phyloP scores from a whole-genome alignment of 202 grass and related monocot genomes.

The Musa balbisiana region DNA sequence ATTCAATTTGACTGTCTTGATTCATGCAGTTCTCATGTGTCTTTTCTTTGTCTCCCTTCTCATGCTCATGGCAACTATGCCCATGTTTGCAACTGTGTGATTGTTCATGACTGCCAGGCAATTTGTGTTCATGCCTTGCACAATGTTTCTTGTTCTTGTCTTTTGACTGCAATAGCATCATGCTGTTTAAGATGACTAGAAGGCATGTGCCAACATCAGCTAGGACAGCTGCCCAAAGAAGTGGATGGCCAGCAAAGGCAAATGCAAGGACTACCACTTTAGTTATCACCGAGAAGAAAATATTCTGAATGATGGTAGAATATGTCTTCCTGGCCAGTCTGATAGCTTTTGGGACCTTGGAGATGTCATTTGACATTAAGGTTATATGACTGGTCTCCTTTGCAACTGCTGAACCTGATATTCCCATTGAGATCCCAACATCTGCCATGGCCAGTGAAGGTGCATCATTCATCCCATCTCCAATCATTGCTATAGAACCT shows the following conservation, averaged over 20 bases:
- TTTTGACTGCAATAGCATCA: slow-evolving; percentile 57
- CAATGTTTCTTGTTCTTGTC: slow-evolving; percentile 44
- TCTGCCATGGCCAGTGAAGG: slow-evolving; percentile 74
- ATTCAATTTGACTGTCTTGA: slow-evolving; percentile 24
- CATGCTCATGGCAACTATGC: slow-evolving; percentile 18
- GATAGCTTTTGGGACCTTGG: slow-evolving; percentile 65
- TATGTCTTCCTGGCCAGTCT: slow-evolving; percentile 61
- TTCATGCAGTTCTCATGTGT: neutral
- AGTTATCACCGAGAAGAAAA: slow-evolving; percentile 66
- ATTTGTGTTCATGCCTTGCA: slow-evolving; percentile 27
- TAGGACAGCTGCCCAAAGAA: slow-evolving; percentile 91
- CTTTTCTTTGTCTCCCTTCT: slow-evolving; percentile 24
- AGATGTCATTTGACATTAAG: slow-evolving; percentile 92
- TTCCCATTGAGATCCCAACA: slow-evolving; percentile 91
- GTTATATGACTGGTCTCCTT: slow-evolving; percentile 94
- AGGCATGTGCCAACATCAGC: slow-evolving; percentile 97
- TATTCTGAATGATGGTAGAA: slow-evolving; percentile 59
- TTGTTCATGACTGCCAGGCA: neutral
- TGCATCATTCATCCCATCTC: slow-evolving; percentile 97
- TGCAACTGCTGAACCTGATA: slow-evolving; percentile 90
- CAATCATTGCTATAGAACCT: slow-evolving; percentile 77
- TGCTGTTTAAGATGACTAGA: slow-evolving; percentile 94
- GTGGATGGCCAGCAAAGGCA: slow-evolving; percentile 61
- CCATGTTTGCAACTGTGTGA: neutral
- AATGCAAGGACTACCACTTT: slow-evolving; percentile 65